These are phyloP conservation scores for Leavenworthia alabamica DNA, from an alignment of 345 rosid species.

Conservation along the genomic window DNA sequence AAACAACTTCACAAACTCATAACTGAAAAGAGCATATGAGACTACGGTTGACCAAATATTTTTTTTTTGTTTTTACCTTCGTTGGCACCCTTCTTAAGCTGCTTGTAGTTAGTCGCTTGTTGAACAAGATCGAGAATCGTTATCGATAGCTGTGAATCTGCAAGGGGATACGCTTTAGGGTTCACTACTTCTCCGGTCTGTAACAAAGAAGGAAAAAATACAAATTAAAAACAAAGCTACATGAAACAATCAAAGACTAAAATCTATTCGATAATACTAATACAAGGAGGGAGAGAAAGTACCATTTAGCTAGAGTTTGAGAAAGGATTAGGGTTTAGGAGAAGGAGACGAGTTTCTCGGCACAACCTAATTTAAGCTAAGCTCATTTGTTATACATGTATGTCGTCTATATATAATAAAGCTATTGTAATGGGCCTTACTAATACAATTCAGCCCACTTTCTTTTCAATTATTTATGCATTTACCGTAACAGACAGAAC, in stretches of 20 bases:
- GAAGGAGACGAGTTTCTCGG: constrained; percentile 6
- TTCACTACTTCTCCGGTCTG: constrained; percentile 72
- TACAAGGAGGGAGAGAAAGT: neutral
- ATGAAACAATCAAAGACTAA: neutral
- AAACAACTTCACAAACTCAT: neutral
- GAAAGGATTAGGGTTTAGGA: constrained; percentile 26
- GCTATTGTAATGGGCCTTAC: neutral
- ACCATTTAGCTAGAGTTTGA: constrained; percentile 19
- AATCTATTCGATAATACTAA: neutral
- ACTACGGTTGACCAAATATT: neutral
- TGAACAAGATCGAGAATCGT: constrained; percentile 88
- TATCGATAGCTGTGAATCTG: constrained; percentile 63
- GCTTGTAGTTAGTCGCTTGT: constrained; percentile 95
- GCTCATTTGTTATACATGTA: no score
- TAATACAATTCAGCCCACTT: neutral
- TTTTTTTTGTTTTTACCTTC: constrained; percentile 41
- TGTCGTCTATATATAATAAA: neutral
- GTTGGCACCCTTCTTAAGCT: constrained; percentile 96
- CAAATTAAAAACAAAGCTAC: neutral
- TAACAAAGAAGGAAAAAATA: neutral
- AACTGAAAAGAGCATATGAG: neutral
- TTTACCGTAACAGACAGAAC: neutral
- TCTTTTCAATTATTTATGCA: neutral
- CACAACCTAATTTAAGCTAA: neutral
- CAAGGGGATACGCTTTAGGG: constrained; percentile 87